phyloP scores from a whole-genome alignment of 495 filamentous ascomycete species.

The Talaromyces stipitatus region DNA sequence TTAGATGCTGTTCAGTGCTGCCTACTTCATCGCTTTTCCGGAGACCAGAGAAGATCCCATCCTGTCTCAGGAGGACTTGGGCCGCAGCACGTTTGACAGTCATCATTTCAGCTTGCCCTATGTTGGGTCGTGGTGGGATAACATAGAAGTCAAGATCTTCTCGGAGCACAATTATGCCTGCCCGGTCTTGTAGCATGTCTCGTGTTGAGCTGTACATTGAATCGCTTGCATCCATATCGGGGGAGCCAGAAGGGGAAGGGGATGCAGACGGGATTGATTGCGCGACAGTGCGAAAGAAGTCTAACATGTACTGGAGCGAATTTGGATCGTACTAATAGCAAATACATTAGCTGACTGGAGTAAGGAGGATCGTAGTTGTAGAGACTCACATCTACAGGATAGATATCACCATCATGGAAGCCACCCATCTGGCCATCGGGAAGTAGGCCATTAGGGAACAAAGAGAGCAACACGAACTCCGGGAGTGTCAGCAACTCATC shows the following conservation, averaged over 20 bases:
- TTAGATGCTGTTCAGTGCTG: constrained; percentile 95
- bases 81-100: constrained; percentile 94
- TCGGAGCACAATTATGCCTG: constrained; percentile 93
- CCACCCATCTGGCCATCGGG: constrained; percentile 95
- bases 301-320: constrained; percentile 97
- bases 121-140: constrained; percentile 82
- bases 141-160: constrained; percentile 98
- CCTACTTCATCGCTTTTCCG: constrained; percentile 92
- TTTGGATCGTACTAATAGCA: constrained; percentile 82
- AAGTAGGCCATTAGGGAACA: constrained; percentile 95
- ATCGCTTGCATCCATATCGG: constrained; percentile 59
- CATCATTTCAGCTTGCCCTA: constrained; percentile 86
- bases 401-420: constrained; percentile 86
- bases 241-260: constrained; percentile 51
- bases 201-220: constrained; percentile 59
- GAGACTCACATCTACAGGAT: constrained; percentile 87
- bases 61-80: constrained; percentile 74
- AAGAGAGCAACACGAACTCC: constrained; percentile 96
- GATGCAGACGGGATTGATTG: constrained; percentile 78
- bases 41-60: constrained; percentile 93
- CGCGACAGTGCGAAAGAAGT: constrained; percentile 94
- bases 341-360: constrained; percentile 15
- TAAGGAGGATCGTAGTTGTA: constrained; percentile 3
- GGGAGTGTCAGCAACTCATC: constrained; percentile 93
- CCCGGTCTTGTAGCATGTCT: constrained; percentile 78